phyloP scores from a whole-genome alignment of 495 filamentous ascomycete genomes.

The Penicillium malachiteum region DNA sequence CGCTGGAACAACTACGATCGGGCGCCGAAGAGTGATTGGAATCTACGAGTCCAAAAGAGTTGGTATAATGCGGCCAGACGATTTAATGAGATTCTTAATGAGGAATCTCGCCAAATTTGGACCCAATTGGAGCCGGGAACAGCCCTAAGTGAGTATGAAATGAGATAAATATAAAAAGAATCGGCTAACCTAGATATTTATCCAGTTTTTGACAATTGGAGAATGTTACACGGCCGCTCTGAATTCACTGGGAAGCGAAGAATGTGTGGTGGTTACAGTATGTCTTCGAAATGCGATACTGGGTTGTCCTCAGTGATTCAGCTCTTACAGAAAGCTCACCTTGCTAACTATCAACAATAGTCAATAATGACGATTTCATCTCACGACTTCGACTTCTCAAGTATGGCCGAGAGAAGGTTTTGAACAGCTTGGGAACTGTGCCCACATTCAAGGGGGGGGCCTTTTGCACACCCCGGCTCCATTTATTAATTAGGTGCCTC shows the following conservation, averaged over 20 bases:
- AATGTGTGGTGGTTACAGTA: slow-evolving; percentile 87
- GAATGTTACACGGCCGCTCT: slow-evolving; percentile 81
- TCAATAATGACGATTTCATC: slow-evolving; percentile 83
- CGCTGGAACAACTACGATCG: slow-evolving; percentile 94
- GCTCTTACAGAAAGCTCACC: background rate
- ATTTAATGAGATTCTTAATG: slow-evolving; percentile 61
- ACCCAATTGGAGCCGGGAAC: slow-evolving; percentile 75
- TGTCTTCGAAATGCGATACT: slow-evolving; percentile 30
- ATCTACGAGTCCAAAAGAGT: slow-evolving; percentile 31
- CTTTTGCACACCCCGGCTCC: no score
- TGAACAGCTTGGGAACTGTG: slow-evolving; percentile 38
- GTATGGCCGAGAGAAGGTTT: slow-evolving; percentile 54
- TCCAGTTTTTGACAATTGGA: slow-evolving; percentile 91
- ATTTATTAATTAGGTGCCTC: background rate
- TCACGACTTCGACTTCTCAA: slow-evolving; percentile 74
- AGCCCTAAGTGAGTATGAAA: slow-evolving; percentile 60
- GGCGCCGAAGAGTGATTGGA: slow-evolving; percentile 51
- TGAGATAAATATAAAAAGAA: background rate
- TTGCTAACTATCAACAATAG: slow-evolving; percentile 39
- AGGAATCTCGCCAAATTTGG: slow-evolving; percentile 61
- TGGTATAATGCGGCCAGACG: slow-evolving; percentile 78
- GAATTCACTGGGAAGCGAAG: slow-evolving; percentile 79
- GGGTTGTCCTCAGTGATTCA: background rate
- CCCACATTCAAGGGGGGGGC: background rate
- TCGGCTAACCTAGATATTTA: slow-evolving; percentile 9